Evolutionary conservation across 371 early-diverging fungal species (phyloP).

Genomic region (Syncephalastrum monosporum): DNA sequence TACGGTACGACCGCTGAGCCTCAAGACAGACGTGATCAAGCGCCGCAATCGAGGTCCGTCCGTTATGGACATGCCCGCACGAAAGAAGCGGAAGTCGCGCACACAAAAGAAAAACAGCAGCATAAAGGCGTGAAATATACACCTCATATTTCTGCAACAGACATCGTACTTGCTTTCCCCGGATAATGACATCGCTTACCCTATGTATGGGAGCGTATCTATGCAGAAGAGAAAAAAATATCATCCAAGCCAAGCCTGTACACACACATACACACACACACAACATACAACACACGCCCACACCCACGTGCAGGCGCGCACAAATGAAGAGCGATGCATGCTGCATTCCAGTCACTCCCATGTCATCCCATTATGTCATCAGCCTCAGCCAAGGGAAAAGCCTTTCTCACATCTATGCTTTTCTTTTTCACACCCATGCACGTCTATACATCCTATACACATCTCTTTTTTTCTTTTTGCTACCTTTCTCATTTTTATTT

Average conservation of each 20-base stretch:
- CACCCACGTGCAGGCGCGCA: neutral
- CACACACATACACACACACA: neutral
- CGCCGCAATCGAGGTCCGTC: conserved; percentile 15
- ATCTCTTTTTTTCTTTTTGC: no score
- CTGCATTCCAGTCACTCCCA: neutral
- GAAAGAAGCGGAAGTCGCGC: neutral
- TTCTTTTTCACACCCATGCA: conserved; percentile 1
- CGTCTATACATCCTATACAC: neutral
- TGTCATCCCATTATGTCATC: neutral
- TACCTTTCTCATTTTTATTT: no score
- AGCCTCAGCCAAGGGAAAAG: neutral
- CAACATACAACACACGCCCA: neutral
- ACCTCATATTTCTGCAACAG: no score
- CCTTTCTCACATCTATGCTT: neutral
- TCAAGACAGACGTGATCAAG: conserved; percentile 24
- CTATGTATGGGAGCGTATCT: no score
- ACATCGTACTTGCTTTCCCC: no score
- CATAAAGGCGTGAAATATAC: no score
- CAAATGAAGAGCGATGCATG: neutral
- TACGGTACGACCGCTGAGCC: conserved; percentile 19
- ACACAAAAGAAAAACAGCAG: no score
- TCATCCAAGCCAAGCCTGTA: neutral
- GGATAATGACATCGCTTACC: no score
- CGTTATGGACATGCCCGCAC: neutral
- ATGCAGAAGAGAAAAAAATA: no score